Evolutionary conservation across 345 rosid genomes (phyloP).

Genomic region (Alliaria petiolata): DNA sequence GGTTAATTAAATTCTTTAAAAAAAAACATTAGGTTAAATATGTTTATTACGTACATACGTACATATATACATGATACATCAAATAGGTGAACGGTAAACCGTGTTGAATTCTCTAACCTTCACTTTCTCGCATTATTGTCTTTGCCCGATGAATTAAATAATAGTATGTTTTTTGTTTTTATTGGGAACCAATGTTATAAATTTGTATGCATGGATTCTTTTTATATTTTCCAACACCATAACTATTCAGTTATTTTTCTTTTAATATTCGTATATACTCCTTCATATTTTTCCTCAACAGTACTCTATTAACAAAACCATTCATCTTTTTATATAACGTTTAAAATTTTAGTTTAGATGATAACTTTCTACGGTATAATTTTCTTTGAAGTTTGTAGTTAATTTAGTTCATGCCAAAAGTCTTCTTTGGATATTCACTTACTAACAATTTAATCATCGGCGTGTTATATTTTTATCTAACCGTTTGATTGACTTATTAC

Average conservation of each 20-base stretch:
- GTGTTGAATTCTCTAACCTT: slow-evolving; percentile 27
- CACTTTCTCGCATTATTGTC: slow-evolving; percentile 23
- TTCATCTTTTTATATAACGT: neutral
- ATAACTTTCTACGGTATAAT: neutral
- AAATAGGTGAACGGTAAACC: slow-evolving; percentile 10
- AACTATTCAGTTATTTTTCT: neutral
- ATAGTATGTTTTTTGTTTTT: neutral
- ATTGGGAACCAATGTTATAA: neutral
- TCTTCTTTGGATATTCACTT: neutral
- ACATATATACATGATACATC: neutral
- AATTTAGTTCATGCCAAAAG: neutral
- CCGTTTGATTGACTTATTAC: neutral
- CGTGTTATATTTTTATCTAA: neutral
- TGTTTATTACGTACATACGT: neutral
- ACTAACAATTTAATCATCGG: neutral
- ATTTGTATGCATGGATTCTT: neutral
- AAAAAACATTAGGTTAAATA: slow-evolving; percentile 6
- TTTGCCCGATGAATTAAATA: neutral
- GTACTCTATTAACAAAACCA: neutral
- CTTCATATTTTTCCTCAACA: neutral
- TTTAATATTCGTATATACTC: neutral
- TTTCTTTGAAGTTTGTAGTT: neutral
- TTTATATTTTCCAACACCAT: neutral
- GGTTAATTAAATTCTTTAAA: too few relatives aligned
- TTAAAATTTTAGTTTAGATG: neutral